Evolutionary conservation across 2,329 filamentous ascomycete genomes (phyloP), one percentile per base, ranked within the genome.

Genomic region (Penicillium thymicola): DNA sequence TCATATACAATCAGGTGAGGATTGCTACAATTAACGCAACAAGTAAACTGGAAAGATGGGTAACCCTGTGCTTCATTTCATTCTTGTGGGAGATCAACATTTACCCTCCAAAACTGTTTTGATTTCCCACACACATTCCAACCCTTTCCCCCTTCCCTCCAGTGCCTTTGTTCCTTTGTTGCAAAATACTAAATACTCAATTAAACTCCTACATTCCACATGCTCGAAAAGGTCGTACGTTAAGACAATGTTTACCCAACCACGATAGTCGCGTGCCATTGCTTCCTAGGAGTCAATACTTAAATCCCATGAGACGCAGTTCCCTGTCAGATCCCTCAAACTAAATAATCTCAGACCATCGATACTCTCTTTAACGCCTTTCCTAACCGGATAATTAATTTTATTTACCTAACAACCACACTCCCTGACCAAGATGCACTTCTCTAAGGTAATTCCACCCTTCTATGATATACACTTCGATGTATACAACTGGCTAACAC

Each of bases 391-490:
- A 41, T 10, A 46, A 28, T 28, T 8, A 34, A 34, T 34, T 45
- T 32, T 45, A 28, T 13, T 46, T 25, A 16, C 16, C 11, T 16
- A 6, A 30, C 3, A 40, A 34, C 36, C 27, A 43, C 45, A 40
- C 44, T 43, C 32, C 36, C 28, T 32, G 34, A 51, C 18, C 58
- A 65, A 55, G n/a, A 66, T 66, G 64, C 52, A 61, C 25, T 64
- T 66, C 59, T 58, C 61, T 28, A 61, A 58, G 52, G 63, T 66
- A 30, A 57, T 47, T 7, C 36, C 21, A 43, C 7, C n/a, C 13
- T 34, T n/a, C 13, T 9, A 28, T 3, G 23, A 43, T 7, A 5
- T 8, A 2, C 18, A 27, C 21, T n/a, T 7, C 21, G 10, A 18
- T 30, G 3, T 23, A 28, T n/a, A 8, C 18, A 32, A 9, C 16